phyloP scores from a whole-genome alignment of 2,329 filamentous ascomycete genomes.

The Aspergillus awamori region DNA sequence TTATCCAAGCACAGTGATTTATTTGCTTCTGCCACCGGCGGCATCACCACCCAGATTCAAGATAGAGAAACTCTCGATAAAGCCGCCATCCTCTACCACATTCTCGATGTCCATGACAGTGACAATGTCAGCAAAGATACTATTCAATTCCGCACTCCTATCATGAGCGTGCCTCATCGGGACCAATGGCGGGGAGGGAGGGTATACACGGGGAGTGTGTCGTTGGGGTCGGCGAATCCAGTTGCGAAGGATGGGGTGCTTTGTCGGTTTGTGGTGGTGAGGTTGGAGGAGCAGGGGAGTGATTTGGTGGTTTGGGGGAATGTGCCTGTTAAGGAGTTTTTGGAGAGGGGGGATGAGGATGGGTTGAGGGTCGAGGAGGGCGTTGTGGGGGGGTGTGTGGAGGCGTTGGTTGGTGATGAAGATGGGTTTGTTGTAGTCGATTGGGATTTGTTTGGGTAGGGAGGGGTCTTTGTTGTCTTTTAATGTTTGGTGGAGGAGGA shows the following conservation, averaged over 20 bases:
- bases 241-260: slow-evolving; percentile 18
- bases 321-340: slow-evolving; percentile 78
- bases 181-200: slow-evolving; percentile 4
- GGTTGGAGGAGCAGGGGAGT: slow-evolving; percentile 73
- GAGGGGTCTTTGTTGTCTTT: neutral
- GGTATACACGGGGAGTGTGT: slow-evolving; percentile 19
- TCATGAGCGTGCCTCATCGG: no score
- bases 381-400: slow-evolving; percentile 58
- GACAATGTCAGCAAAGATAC: slow-evolving; percentile 40
- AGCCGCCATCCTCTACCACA: slow-evolving; percentile 46
- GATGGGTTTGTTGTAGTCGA: slow-evolving; percentile 76
- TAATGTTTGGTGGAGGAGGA: neutral
- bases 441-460: slow-evolving; percentile 69
- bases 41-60: slow-evolving; percentile 37
- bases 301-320: slow-evolving; percentile 87
- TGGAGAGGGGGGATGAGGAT: slow-evolving; percentile 68
- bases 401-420: slow-evolving; percentile 61
- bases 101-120: slow-evolving; percentile 64
- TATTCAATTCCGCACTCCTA: slow-evolving; percentile 41
- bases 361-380: slow-evolving; percentile 59
- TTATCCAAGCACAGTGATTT: slow-evolving; percentile 20
- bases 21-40: slow-evolving; percentile 51
- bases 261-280: slow-evolving; percentile 74
- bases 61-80: slow-evolving; percentile 54
- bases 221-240: slow-evolving; percentile 18